Evolutionary conservation across 331 rosid species (phyloP).

Genomic region (Stylosanthes scabra): DNA sequence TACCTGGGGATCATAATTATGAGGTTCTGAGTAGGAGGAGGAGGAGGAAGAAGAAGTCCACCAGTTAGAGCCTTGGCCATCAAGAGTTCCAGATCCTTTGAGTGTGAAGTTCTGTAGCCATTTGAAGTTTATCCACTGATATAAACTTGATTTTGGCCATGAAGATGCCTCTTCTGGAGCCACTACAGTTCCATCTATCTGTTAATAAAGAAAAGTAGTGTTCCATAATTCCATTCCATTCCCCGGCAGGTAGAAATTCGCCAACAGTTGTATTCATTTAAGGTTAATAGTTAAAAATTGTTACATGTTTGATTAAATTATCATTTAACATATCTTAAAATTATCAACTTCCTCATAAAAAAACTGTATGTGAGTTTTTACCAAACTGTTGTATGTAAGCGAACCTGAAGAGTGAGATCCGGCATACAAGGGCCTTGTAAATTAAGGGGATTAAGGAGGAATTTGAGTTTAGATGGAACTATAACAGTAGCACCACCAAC

Average conservation of each 20-base stretch:
- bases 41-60: conserved; percentile 51
- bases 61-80: conserved; percentile 91
- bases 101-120: conserved; percentile 78
- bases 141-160: conserved; percentile 76
- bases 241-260: too few species aligned
- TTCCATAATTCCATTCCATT: too few species aligned
- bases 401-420: conserved; percentile 82
- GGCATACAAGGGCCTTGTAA: conserved; percentile 93
- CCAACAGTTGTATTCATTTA: too few species aligned
- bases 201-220: too few species aligned
- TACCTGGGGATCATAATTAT: conserved; percentile 49
- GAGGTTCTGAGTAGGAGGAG: conserved; percentile 31
- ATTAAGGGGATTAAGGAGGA: conserved; percentile 70
- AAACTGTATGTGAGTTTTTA: too few species aligned
- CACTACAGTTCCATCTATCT: conserved; percentile 85
- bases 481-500: conserved; percentile 63
- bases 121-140: conserved; percentile 92
- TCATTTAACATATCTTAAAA: too few species aligned
- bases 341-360: too few species aligned
- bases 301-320: too few species aligned
- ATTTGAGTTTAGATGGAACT: conserved; percentile 67
- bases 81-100: conserved; percentile 79
- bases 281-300: too few species aligned
- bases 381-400: neutral
- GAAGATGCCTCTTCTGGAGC: conserved; percentile 74